Evolutionary conservation across 2,329 filamentous ascomycete species (phyloP), one percentile per base, ranked within the genome.

Genomic region (Botrytis porri): DNA sequence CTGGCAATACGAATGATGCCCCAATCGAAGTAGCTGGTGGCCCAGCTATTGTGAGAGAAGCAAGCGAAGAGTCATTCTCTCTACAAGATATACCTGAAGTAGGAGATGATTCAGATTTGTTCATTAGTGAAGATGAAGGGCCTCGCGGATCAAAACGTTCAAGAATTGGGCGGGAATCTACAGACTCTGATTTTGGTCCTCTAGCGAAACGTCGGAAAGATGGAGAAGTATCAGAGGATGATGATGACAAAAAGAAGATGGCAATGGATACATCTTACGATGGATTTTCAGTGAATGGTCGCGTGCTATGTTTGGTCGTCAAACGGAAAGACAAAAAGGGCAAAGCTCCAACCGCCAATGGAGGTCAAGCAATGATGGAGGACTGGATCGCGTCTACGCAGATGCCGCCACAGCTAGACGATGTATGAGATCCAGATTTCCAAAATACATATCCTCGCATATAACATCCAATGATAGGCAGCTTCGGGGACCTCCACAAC

Each of bases 231-330:
- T 78, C 72, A 66, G 79, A 79, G 37, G 83, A 80, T 29, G 81
- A 57, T 16, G 90, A 92, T 73, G 92, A 97, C 79, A 97, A 98
- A 84, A 98, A 99, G 85, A 98, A 98, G 82, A 84, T 97, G 78
- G 89, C 88, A 32, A 88, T 98, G 84, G 91, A 92, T 75, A 96
- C 95, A 39, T 91, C 90, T 22, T 99, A 98, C 83, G 94, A 98
- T 79, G 95, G 96, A 14, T 98, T 98, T 83, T 93, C 92, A 78
- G 98, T 99, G 80, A 97, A 97, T 83, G 94, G 96, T 18, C 92
- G 94, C 77, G 94, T 97, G 64, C 85, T 99, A 39, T 98, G 95
- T 82, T 86, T 99, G 73, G 92, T 99, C 14, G 91, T 99, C 79
- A 91, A 90, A 82, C 93, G 92, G 81, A 90, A 92, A 75, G 91